Evolutionary conservation across 2,329 filamentous ascomycete species (phyloP).

Genomic region (Diaporthe sp.): DNA sequence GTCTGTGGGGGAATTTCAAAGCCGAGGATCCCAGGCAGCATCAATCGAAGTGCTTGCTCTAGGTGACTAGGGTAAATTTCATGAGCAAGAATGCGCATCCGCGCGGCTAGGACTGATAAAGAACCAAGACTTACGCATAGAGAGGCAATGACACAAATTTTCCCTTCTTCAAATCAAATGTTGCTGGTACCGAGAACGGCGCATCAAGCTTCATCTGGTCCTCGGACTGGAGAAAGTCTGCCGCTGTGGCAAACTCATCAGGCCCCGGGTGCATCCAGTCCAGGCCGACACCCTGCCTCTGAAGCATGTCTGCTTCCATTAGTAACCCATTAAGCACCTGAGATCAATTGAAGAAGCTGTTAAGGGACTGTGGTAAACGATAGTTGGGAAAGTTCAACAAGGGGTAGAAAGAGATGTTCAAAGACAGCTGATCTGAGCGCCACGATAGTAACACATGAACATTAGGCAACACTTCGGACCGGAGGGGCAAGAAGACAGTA

Average conservation of each 20-base stretch:
- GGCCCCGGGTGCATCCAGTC: constrained; percentile 22
- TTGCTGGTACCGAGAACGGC: neutral
- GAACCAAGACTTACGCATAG: neutral
- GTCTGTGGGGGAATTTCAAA: neutral
- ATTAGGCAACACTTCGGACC: too few species aligned
- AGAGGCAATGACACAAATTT: constrained; percentile 1
- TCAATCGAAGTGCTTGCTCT: neutral
- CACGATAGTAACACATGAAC: neutral
- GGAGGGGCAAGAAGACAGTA: too few species aligned
- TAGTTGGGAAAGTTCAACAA: too few species aligned
- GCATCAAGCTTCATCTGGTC: neutral
- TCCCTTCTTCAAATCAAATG: neutral
- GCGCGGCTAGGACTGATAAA: neutral
- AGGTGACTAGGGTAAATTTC: neutral
- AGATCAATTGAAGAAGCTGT: neutral
- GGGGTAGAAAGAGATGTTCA: neutral
- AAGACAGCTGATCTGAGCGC: neutral
- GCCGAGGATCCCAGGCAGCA: neutral
- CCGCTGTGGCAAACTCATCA: constrained; percentile 1
- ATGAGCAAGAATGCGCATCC: neutral
- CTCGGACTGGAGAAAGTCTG: constrained; percentile 18
- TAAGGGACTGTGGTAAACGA: too few species aligned
- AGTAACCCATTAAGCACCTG: neutral
- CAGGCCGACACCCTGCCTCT: constrained; percentile 1
- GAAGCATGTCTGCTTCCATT: neutral